A percentile compares a stretch with the other conserved stretches of the same genome.
These are phyloP conservation scores for Tetrastigma voinierianum DNA, from an alignment of 164 flowering plant genomes.

Conservation along the genomic window DNA sequence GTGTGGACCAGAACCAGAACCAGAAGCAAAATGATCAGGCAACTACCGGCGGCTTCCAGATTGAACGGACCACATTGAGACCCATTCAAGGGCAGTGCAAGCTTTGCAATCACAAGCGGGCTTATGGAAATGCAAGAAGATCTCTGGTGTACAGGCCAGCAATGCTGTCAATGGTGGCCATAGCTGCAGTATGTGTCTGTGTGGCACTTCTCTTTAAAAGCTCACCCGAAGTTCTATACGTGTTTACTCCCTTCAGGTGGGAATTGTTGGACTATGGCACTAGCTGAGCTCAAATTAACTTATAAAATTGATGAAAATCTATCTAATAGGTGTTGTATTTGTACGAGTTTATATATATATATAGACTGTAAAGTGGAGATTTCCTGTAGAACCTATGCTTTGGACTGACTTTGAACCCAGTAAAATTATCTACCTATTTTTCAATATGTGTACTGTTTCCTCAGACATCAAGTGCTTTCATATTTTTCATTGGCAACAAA, in stretches of 20 bases:
- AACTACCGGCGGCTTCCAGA: conserved; percentile 34
- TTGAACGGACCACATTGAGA: conserved; percentile 22
- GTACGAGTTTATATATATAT: conserved; percentile 1
- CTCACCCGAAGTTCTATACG: conserved; percentile 59
- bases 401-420: conserved; percentile 6
- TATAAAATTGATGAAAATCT: conserved; percentile 1
- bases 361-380: conserved; percentile 17
- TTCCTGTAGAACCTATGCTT: conserved; percentile 5
- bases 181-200: conserved; percentile 92
- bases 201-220: conserved; percentile 79
- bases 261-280: conserved; percentile 48
- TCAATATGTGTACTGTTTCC: not conserved
- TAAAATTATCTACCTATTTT: not conserved
- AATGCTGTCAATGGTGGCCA: conserved; percentile 81
- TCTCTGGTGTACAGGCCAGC: conserved; percentile 63
- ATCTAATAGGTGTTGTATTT: conserved; percentile 12
- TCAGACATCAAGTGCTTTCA: too few species aligned
- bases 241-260: conserved; percentile 69
- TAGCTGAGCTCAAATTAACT: conserved; percentile 22
- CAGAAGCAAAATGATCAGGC: conserved; percentile 26
- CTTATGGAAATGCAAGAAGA: conserved; percentile 28
- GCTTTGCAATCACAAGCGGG: conserved; percentile 40
- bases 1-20: conserved; percentile 31
- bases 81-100: conserved; percentile 37
- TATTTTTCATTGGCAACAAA: too few species aligned